phyloP scores from a whole-genome alignment of 768 basidiomycete species.

The Clitopilus hobsonii region DNA sequence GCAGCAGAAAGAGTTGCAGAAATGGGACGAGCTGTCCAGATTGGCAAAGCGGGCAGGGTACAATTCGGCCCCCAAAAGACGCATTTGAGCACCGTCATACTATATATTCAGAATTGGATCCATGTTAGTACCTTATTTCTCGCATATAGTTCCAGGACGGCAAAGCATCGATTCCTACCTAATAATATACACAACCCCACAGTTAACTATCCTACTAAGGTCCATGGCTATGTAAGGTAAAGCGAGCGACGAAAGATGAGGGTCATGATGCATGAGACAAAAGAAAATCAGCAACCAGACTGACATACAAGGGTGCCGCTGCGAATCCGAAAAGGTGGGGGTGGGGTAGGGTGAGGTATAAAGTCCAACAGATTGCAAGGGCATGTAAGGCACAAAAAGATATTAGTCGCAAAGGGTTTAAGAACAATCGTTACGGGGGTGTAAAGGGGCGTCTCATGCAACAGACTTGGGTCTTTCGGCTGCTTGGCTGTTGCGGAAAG shows the following conservation, averaged over 20 bases:
- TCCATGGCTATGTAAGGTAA: not conserved
- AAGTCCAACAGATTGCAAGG: not conserved
- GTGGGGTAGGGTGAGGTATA: not conserved
- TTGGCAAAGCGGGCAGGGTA: constrained; percentile 12
- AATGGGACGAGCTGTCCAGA: constrained; percentile 23
- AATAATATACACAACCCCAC: constrained; percentile 1
- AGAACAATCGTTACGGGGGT: not conserved
- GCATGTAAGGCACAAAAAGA: not conserved
- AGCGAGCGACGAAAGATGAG: not conserved
- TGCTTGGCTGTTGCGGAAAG: constrained; percentile 43
- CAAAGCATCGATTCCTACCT: constrained; percentile 1
- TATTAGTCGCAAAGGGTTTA: not conserved
- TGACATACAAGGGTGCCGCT: not conserved
- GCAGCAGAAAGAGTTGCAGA: constrained; percentile 17
- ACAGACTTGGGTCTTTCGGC: constrained; percentile 40
- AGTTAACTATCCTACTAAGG: not conserved
- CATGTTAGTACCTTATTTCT: not conserved
- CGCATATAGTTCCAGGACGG: not conserved
- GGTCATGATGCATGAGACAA: not conserved
- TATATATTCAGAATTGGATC: not conserved
- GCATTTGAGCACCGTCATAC: not conserved
- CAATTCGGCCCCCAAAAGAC: not conserved
- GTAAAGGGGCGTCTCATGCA: constrained; percentile 19
- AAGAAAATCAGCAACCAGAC: not conserved
- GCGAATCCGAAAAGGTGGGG: not conserved